Conservation (phyloP, 2,329 filamentous ascomycete genomes). For the Ophiobolus disseminans region DNA sequence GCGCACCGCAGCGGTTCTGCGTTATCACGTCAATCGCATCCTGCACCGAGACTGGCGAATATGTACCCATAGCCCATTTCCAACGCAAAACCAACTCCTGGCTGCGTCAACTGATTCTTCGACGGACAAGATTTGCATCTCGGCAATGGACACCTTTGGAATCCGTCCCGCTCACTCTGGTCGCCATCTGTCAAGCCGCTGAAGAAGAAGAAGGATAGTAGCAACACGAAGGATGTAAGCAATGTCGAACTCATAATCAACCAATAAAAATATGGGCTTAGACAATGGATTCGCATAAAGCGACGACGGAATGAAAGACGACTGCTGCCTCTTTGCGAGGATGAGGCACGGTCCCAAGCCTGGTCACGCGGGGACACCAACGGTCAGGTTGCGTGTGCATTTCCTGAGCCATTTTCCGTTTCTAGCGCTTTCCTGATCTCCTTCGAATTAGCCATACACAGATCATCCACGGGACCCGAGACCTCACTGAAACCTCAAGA, state of each 20-base stretch:
- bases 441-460: too few species aligned
- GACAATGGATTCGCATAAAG: background rate
- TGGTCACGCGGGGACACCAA: too few species aligned
- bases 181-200: background rate
- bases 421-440: too few species aligned
- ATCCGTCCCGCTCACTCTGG: too few species aligned
- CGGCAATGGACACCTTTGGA: background rate
- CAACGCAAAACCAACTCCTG: slow-evolving; percentile 8
- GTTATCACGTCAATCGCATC: background rate
- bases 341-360: background rate
- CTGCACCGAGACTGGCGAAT: background rate
- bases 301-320: background rate
- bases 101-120: slow-evolving; percentile 1
- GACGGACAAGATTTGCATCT: slow-evolving; percentile 6
- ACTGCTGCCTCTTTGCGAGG: background rate
- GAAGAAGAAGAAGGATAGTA: background rate
- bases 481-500: too few species aligned
- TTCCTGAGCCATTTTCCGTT: too few species aligned
- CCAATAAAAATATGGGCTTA: background rate
- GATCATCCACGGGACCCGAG: too few species aligned
- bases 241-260: background rate
- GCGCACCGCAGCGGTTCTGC: background rate
- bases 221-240: background rate
- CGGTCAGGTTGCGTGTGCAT: too few species aligned
- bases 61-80: slow-evolving; percentile 9